Percentiles rank a stretch among this genome's conserved stretches.
phyloP scores from a whole-genome alignment of 2,329 filamentous ascomycete genomes.

The Dothideomycetes sp. region DNA sequence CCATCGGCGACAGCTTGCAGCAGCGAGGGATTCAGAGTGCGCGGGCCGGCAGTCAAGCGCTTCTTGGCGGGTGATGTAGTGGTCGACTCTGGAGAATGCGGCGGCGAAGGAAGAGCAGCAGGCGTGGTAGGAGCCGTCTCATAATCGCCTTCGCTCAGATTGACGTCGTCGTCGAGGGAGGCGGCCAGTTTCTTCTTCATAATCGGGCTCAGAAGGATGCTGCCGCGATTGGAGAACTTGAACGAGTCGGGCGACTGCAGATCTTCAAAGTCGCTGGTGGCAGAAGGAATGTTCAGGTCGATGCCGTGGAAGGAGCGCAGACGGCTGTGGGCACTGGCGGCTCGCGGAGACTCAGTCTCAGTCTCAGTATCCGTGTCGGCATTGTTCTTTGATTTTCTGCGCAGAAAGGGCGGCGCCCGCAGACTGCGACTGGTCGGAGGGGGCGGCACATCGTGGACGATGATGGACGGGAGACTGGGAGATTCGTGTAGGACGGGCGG shows the following conservation, averaged over 20 bases:
- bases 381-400: constrained; percentile 16
- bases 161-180: constrained; percentile 17
- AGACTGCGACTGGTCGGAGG: constrained; percentile 16
- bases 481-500: constrained; percentile 13
- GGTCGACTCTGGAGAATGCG: background rate
- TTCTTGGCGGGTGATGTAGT: constrained; percentile 6
- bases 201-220: constrained; percentile 47
- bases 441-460: constrained; percentile 33
- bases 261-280: constrained; percentile 41
- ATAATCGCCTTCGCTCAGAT: constrained; percentile 5
- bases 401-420: constrained; percentile 12
- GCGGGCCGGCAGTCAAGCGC: constrained; percentile 22
- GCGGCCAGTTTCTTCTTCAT: constrained; percentile 26
- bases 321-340: constrained; percentile 14
- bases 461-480: constrained; percentile 36
- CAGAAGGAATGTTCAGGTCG: constrained; percentile 47
- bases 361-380: constrained; percentile 6
- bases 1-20: constrained; percentile 26
- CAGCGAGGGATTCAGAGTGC: constrained; percentile 29
- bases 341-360: constrained; percentile 4
- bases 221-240: constrained; percentile 52
- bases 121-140: constrained; percentile 9
- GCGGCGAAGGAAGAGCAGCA: constrained; percentile 4
- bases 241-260: constrained; percentile 41
- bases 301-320: constrained; percentile 39